Evolutionary conservation across 768 basidiomycete genomes (phyloP).

Genomic region (Calvatia gigantea): DNA sequence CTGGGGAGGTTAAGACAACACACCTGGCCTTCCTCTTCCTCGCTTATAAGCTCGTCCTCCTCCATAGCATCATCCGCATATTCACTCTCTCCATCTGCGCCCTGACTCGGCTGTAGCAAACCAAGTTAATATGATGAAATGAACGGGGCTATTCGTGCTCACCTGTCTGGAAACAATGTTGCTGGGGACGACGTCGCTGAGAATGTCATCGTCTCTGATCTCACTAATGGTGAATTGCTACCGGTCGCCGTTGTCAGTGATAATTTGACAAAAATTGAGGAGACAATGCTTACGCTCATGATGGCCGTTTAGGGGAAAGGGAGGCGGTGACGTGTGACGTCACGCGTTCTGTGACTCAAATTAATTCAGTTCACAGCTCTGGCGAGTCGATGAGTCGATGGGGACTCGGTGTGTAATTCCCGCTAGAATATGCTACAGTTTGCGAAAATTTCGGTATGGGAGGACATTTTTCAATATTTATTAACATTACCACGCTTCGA

Average conservation of each 20-base stretch:
- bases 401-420: no score
- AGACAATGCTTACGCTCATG: constrained; percentile 21
- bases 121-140: constrained; percentile 8
- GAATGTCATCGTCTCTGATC: constrained; percentile 68
- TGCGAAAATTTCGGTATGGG: no score
- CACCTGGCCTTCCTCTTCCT: constrained; percentile 37
- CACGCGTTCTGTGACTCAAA: constrained; percentile 7
- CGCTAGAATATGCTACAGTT: no score
- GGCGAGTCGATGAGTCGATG: no score
- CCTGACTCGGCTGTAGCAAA: constrained; percentile 50
- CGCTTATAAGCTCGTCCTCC: constrained; percentile 61
- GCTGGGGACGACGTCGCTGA: constrained; percentile 88
- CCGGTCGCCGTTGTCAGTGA: neutral
- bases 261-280: neutral
- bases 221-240: constrained; percentile 38
- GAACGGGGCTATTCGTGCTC: constrained; percentile 17
- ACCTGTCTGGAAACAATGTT: constrained; percentile 91
- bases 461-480: no score
- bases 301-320: constrained; percentile 8
- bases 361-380: no score
- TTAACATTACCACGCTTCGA: no score
- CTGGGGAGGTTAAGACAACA: constrained; percentile 17
- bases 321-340: constrained; percentile 1
- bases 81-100: constrained; percentile 74
- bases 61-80: constrained; percentile 57